Base-by-base conservation (phyloP, 2,329 filamentous ascomycete species). In the Verticillium longisporum region DNA sequence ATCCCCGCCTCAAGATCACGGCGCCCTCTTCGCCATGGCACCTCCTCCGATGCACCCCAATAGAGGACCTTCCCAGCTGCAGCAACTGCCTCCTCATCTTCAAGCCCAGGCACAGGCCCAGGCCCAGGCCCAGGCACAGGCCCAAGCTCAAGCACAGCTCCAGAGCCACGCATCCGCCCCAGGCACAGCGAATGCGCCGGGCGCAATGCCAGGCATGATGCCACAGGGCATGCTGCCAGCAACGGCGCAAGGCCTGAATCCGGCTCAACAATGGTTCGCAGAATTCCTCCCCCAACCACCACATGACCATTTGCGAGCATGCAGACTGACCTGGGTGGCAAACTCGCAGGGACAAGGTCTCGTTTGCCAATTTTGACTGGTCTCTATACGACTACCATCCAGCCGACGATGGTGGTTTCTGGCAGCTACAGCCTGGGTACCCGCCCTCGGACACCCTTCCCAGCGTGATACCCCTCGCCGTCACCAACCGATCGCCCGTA, bases 341-440 rank as follows among this genome's bases (percentile, higher is more conserved):
- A 55, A 15, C 4, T 31, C 26, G 26, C 57, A 65, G 64, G 64
- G 9, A 61, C 45, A 63, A 64, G 37, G 31, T 56, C 37, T 59
- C 55, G 34, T 61, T 62, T 26, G 55, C 58, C 45, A 55, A 63
- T 57, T 63, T 65, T 56, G 62, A 65, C 50, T 65, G 64, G 57
- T 64, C 64, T 18, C 59, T 64, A 26, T 65, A 65, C 45, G 62
- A 65, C 15, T 65, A 65, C 37, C 60, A 64, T n/a, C 59, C 61
- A 31, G 57, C 59, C 50, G 64, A 65, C 21, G 62, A 61, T 9
- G 64, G 64, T 41, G 64, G 64, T 18, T 65, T 65, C 38, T 65
- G 64, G 64, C 34, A 63, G 55, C 58, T 65, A 36, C 64, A 65
- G 32, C 62, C 61, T 31, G 50, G 58, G 1, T 61, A 63, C 33